Percentiles rank a stretch among this genome's conserved stretches.
Conservation (phyloP, 2,329 filamentous ascomycete genomes). For the Penicillium polonicum region DNA sequence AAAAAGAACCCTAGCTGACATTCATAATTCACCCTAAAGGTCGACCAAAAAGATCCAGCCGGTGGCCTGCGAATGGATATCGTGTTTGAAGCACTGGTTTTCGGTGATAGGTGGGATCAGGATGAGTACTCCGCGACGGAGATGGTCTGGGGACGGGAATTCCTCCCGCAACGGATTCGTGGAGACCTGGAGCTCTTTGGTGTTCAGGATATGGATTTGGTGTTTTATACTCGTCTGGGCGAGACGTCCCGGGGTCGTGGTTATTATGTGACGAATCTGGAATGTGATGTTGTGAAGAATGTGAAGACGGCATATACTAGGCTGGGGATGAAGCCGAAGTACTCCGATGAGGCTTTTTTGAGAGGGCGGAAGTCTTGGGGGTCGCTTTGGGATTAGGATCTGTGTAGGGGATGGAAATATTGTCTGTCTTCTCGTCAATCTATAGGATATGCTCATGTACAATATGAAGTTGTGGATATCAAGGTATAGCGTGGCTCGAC, state of each 20-base stretch:
- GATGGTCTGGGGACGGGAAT: background rate
- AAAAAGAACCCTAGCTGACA: background rate
- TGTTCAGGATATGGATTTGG: background rate
- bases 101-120: background rate
- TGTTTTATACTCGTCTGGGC: background rate
- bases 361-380: constrained; percentile 1
- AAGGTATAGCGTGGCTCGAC: background rate
- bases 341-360: background rate
- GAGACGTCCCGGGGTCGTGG: background rate
- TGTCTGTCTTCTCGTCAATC: background rate
- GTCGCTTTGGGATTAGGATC: background rate
- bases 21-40: background rate
- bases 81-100: background rate
- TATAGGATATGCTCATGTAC: background rate
- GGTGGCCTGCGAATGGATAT: constrained; percentile 2
- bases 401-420: background rate
- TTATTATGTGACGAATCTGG: background rate
- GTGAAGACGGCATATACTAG: background rate
- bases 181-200: background rate
- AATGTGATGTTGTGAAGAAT: background rate
- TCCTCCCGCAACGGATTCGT: background rate
- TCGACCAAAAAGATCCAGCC: background rate
- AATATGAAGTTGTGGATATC: background rate
- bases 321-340: background rate
- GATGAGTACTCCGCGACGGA: background rate